Evolutionary conservation across 352 stramenopile species (phyloP), one percentile per base, ranked within the genome.

Genomic region (Pythium brassicae): DNA sequence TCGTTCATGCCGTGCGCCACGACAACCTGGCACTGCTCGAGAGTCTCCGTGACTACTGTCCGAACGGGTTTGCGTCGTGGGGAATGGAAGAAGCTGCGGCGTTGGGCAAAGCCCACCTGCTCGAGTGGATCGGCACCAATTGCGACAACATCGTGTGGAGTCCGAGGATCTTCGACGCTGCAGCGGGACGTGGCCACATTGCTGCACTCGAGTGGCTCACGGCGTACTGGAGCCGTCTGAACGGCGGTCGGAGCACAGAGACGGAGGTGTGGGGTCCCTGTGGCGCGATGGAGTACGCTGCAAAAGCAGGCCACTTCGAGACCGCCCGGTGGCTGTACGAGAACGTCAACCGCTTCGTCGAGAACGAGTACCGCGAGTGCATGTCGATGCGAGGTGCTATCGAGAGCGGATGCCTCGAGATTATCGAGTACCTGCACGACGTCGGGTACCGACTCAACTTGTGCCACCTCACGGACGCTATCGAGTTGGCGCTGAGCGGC

Each of bases 241-340:
- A 22, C 15, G 19, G n/a, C 17, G 39, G 6, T 20, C 37, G 17
- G 37, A 17, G 37, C 2, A 25, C 39, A 15, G 39, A 44, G 15
- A n/a, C 17, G 6, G 39, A 14, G 39, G 3, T 44, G 17, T 19
- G 15, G 15, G 4, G 22, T 10, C 39, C 10, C 15, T 23, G 39
- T 15, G 17, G 39, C 19, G 6, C 39, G 17, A 44, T 44, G 15
- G 39, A 44, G 39, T 10, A 23, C n/a, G 39, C 39, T 9, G 17
- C 39, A 22, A 4, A 22, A 9, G 39, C 39, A 10, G 37, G 25
- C 4, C 39, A 29, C 37, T 25, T 56, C 25, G 37, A 56, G 7
- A 62, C 29, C 20, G 35, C 45, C 23, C 22, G 37, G 5, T 57
- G 39, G 39, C 40, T 52, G 5, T 55, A 68, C 29, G 26, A 37